Evolutionary conservation across 805 yeast species (phyloP), one percentile per base, ranked within the genome.

Genomic region (Wickerhamiella allomyrinae): DNA sequence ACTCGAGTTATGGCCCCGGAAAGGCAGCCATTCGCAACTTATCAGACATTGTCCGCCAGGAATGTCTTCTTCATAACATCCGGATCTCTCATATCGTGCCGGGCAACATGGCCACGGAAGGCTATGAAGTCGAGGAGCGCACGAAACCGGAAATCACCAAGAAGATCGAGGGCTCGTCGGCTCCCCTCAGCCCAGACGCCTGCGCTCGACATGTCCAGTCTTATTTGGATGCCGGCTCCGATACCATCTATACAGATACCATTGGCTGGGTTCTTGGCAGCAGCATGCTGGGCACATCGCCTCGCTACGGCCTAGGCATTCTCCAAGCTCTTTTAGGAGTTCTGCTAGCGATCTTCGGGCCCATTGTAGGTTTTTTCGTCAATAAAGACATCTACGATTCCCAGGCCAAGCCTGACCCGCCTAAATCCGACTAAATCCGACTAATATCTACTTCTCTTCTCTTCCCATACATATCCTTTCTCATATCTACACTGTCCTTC

Each of bases 31-130:
- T 89, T 13, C 70, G 82, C 53, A 66, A 94, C 0, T 63, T 91
- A 11, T 77, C 86, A 0, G 81, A 80, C 39, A 66, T 80, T 5
- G 61, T 91, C 41, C 74, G 95, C 47, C 95, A 87, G 51, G 99
- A 91, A 57, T 67, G 80, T 34, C 54, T 68, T 1, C 78, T 80
- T 5, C 77, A 75, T 53, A 71, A 77, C 46, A 76, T 79, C 48
- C 62, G 79, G 21, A 81, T 91, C 0, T 71, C 79, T 5, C 76
- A 84, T 46, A 75, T 85, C 0, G 78, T 75, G 53, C 94, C 97
- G 0, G 98, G 98, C 0, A 86, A 85, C 56, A 86, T 89, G 60
- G 73, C 68, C 38, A 78, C 93, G 48, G 97, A 87, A 58, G 99
- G 98, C 0, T 91, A 60, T 55, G 71, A 63, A 3, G 76, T 76